Percentiles rank a stretch among this genome's conserved stretches.
Conservation (phyloP, 371 early-diverging fungal genomes). For the Mucor indicus region DNA sequence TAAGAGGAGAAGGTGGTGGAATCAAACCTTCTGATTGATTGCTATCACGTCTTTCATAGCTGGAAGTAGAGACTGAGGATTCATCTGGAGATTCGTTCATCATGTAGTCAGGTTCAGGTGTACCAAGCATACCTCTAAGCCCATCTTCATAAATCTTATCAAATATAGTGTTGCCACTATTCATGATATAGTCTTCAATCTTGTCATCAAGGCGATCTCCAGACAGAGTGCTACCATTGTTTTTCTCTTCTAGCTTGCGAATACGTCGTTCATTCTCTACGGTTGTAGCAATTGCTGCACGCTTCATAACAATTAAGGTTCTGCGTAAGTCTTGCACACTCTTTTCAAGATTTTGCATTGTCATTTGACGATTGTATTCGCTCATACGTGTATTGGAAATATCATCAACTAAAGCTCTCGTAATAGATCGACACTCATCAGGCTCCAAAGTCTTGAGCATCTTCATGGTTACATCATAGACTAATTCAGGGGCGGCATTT, state of each 20-base stretch:
- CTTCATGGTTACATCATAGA: constrained; percentile 61
- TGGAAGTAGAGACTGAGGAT: constrained; percentile 22
- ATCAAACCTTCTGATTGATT: constrained; percentile 19
- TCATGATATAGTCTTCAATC: constrained; percentile 46
- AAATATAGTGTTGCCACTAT: constrained; percentile 54
- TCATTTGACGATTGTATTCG: constrained; percentile 61
- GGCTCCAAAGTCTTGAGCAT: constrained; percentile 67
- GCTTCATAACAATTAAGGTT: constrained; percentile 78
- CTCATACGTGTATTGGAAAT: constrained; percentile 65
- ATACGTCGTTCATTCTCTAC: constrained; percentile 79
- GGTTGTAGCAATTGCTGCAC: constrained; percentile 74
- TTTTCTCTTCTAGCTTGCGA: constrained; percentile 56
- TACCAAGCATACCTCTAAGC: constrained; percentile 43
- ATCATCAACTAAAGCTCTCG: constrained; percentile 76
- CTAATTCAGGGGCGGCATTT: constrained; percentile 57
- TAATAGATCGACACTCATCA: constrained; percentile 67
- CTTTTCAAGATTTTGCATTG: constrained; percentile 66
- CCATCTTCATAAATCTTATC: constrained; percentile 63
- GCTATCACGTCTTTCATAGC: constrained; percentile 23
- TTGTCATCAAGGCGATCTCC: constrained; percentile 26
- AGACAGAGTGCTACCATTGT: constrained; percentile 2
- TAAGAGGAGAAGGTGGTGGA: constrained; percentile 25
- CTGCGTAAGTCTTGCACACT: constrained; percentile 68
- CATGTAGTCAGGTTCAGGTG: constrained; percentile 27
- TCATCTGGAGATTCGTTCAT: constrained; percentile 17